These are phyloP conservation scores for Heracleum sosnowskyi DNA, from an alignment of 129 eudicot species.

Conservation along the genomic window DNA sequence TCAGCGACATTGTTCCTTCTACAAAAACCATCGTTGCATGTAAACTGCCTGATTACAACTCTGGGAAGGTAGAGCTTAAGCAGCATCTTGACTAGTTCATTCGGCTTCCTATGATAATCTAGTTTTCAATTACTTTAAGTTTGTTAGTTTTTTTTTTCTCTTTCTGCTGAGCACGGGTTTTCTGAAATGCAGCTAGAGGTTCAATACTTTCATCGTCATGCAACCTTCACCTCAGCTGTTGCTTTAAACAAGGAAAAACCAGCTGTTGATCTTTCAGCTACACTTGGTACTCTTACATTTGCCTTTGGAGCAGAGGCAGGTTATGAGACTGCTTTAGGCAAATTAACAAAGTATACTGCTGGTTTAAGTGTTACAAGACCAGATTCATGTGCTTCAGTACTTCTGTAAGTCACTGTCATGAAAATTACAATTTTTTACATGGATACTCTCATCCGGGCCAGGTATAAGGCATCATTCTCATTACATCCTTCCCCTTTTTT, in stretches of 20 bases:
- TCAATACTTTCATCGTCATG: slow-evolving; percentile 79
- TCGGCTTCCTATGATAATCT: background rate
- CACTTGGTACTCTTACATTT: slow-evolving; percentile 76
- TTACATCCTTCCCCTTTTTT: background rate
- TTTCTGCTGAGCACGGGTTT: slow-evolving; percentile 10
- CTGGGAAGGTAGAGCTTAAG: slow-evolving; percentile 55
- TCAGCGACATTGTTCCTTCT: slow-evolving; percentile 63
- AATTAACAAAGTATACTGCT: slow-evolving; percentile 72
- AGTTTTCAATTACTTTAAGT: background rate
- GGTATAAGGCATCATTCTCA: no score
- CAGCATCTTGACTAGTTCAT: background rate
- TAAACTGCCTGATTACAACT: slow-evolving; percentile 53
- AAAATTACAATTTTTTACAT: background rate
- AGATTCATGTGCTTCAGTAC: slow-evolving; percentile 64
- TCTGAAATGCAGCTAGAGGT: slow-evolving; percentile 53
- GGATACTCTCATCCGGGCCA: background rate
- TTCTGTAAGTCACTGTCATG: slow-evolving; percentile 46
- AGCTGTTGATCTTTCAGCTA: slow-evolving; percentile 54
- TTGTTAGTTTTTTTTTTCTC: background rate
- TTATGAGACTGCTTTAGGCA: slow-evolving; percentile 67
- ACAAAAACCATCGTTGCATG: slow-evolving; percentile 61
- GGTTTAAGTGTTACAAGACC: slow-evolving; percentile 73
- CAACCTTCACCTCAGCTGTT: slow-evolving; percentile 55
- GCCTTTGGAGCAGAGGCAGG: slow-evolving; percentile 87
- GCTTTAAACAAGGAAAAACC: slow-evolving; percentile 52